Conservation (phyloP, 2,329 filamentous ascomycete genomes). For the Beauveria brongniartii region DNA sequence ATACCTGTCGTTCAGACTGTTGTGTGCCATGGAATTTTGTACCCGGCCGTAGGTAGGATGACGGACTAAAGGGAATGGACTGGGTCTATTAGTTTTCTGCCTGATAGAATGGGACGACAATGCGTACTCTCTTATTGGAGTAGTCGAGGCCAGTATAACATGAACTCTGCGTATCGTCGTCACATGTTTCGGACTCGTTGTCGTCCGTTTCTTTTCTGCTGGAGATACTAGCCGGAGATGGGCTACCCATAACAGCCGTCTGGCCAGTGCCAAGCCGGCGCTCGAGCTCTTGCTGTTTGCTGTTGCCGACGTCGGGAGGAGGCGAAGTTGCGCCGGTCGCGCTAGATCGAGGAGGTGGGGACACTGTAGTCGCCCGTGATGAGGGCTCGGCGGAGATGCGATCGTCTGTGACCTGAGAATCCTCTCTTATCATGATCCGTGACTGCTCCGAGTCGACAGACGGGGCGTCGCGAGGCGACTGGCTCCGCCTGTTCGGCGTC, state of each 20-base stretch:
- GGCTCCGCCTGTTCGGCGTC: constrained; percentile 7
- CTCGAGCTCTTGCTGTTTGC: constrained; percentile 23
- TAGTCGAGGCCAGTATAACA: constrained; percentile 7
- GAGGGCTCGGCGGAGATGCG: constrained; percentile 22
- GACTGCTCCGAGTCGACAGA: constrained; percentile 7
- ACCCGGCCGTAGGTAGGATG: constrained; percentile 76
- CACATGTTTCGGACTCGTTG: neutral
- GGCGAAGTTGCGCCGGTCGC: constrained; percentile 26
- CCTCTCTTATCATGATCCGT: constrained; percentile 17
- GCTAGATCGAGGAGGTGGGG: constrained; percentile 31
- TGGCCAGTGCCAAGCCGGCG: neutral
- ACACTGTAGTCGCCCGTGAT: constrained; percentile 35
- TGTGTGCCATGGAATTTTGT: constrained; percentile 88
- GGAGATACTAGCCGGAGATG: neutral
- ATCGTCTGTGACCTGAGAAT: constrained; percentile 19
- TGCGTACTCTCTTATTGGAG: constrained; percentile 42
- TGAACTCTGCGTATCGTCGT: constrained; percentile 2
- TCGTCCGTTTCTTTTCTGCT: neutral
- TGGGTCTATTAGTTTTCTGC: constrained; percentile 26
- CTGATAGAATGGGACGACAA: neutral
- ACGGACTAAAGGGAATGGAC: constrained; percentile 72
- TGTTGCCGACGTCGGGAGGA: constrained; percentile 21
- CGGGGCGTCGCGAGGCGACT: neutral
- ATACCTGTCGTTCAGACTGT: constrained; percentile 84
- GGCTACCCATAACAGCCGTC: neutral